These are phyloP conservation scores for Cladosporium phlei DNA, from an alignment of 2,329 filamentous ascomycete genomes.

Conservation along the genomic window DNA sequence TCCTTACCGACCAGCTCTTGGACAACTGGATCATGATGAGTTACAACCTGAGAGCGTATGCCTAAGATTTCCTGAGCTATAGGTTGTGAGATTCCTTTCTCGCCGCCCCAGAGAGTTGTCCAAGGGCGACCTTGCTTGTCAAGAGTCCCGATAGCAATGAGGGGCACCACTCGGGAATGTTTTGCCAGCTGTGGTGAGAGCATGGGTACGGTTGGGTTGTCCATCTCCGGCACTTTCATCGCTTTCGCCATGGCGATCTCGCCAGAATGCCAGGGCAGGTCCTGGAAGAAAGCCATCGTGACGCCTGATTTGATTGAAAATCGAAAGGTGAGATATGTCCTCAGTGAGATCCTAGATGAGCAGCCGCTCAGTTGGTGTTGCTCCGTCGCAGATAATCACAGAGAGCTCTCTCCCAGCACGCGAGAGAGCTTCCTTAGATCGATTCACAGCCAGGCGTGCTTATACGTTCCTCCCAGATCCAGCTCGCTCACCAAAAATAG, in stretches of 20 bases:
- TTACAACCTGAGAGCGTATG: constrained; percentile 58
- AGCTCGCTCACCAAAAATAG: too few relatives aligned
- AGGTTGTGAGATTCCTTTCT: constrained; percentile 60
- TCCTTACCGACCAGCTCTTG: constrained; percentile 52
- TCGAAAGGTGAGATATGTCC: too few relatives aligned
- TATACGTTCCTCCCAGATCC: too few relatives aligned
- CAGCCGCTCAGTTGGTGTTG: too few relatives aligned
- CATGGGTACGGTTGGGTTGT: constrained; percentile 64
- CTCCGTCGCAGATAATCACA: too few relatives aligned
- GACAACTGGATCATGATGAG: constrained; percentile 64
- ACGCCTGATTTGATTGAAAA: too few relatives aligned
- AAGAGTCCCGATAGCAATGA: constrained; percentile 69
- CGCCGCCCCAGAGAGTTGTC: constrained; percentile 75
- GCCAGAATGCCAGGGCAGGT: constrained; percentile 57
- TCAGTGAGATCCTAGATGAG: too few relatives aligned
- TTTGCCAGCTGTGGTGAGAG: constrained; percentile 58
- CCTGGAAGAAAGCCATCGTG: constrained; percentile 42
- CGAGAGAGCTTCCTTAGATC: too few relatives aligned
- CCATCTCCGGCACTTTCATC: constrained; percentile 52
- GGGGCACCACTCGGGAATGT: constrained; percentile 58
- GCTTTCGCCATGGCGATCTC: constrained; percentile 61
- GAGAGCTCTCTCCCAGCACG: too few relatives aligned
- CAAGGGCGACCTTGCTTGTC: constrained; percentile 64
- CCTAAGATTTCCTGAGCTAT: constrained; percentile 61
- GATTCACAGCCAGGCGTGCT: too few relatives aligned